Conservation (phyloP, 2,329 filamentous ascomycete species). For the Zymoseptoria ardabiliae region DNA sequence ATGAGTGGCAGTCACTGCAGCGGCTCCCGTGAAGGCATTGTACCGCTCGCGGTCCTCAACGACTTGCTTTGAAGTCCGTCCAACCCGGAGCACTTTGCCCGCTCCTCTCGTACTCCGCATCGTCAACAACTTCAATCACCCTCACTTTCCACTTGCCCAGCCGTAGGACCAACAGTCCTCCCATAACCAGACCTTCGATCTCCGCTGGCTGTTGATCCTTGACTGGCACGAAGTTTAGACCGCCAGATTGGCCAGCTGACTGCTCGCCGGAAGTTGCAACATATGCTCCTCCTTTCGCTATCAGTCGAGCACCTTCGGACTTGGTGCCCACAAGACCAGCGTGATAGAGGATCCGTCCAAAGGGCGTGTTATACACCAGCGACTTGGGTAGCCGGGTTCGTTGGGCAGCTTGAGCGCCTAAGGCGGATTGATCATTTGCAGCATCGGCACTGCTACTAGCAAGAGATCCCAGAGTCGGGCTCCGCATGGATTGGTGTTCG, state of each 20-base stretch:
- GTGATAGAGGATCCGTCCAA: constrained; percentile 26
- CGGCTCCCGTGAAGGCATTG: too few relatives aligned
- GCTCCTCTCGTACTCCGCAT: constrained; percentile 44
- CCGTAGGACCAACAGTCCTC: constrained; percentile 47
- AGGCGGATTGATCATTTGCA: neutral
- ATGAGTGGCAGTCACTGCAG: too few relatives aligned
- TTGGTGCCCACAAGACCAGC: constrained; percentile 27
- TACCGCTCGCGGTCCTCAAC: neutral
- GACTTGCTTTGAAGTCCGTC: constrained; percentile 29
- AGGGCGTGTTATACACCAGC: constrained; percentile 20
- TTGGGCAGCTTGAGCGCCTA: constrained; percentile 16
- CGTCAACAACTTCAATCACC: constrained; percentile 48
- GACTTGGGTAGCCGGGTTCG: constrained; percentile 23
- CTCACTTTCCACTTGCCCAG: constrained; percentile 56
- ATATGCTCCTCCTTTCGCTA: constrained; percentile 29
- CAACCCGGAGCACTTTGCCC: constrained; percentile 46
- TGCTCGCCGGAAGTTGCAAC: constrained; percentile 16
- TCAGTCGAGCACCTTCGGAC: constrained; percentile 24
- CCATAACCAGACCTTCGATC: constrained; percentile 52
- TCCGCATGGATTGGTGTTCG: constrained; percentile 45
- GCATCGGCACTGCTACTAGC: neutral
- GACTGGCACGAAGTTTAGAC: constrained; percentile 55
- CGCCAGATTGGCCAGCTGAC: constrained; percentile 35
- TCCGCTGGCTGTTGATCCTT: constrained; percentile 55
- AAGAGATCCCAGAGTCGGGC: constrained; percentile 19